Evolutionary conservation across 768 basidiomycete species (phyloP), one percentile per base, ranked within the genome.

Genomic region (Podaxis sp.): DNA sequence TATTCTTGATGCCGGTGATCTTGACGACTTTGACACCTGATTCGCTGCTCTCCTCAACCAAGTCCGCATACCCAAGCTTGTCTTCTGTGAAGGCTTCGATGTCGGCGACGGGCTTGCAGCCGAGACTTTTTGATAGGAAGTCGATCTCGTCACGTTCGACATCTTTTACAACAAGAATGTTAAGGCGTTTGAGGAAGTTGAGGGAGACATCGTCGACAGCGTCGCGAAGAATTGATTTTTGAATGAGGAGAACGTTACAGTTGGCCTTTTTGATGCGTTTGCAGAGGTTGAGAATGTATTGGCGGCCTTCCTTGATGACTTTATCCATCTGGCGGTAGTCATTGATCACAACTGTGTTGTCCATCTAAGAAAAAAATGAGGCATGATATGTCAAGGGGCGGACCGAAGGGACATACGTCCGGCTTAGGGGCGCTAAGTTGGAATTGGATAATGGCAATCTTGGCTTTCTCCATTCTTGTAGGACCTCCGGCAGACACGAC

Each of bases 261-360:
- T 95, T 95, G n/a, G 95, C 89, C 77, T 97, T 98, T 75, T 98
- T 99, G 76, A 99, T 98, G 76, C 95, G 95, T 77, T 98, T 98
- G 87, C 93, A 96, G 57, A 98, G 85, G 72, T 95, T 98, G 69
- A 99, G 87, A 61, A 99, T 84, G 73, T 99, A 98, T 74, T 95
- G 93, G 50, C 97, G 90, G 61, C 96, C 96, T 75, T 99, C 97
- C 75, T 99, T 98, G 76, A 99, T 89, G 61, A 98, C 95, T 74
- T 98, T 97, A 82, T 98, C 97, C 96, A 99, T 98, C 73, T 98
- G 97, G 16, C 97, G 89, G 77, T 99, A 99, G 76, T 99, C 96
- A 64, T 96, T 98, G 67, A 99, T 98, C 55, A 98, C 90, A 47
- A 99, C 95, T 4, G 96, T 98, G 79, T 99, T 98, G 75, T 99